These are phyloP conservation scores for Ilex asprella DNA, from an alignment of 257 asterid species.

Conservation along the genomic window DNA sequence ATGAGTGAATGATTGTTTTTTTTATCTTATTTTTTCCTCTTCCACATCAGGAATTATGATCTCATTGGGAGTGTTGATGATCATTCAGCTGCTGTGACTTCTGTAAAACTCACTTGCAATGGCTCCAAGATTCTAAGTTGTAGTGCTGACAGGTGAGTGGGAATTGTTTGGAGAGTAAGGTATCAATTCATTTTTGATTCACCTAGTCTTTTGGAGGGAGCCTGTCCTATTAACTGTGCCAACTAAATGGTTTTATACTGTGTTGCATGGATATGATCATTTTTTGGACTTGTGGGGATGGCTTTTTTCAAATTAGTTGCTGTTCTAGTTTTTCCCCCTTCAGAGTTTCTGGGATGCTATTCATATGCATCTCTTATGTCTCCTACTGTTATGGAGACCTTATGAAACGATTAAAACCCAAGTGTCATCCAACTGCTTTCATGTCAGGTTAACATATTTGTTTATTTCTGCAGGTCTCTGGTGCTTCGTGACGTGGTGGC, in stretches of 20 bases:
- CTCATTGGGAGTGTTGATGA: conserved; percentile 44
- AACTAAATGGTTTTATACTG: background rate
- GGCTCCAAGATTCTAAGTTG: conserved; percentile 56
- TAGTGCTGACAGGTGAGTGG: conserved; percentile 48
- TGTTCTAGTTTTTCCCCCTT: too few species aligned
- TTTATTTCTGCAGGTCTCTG: conserved; percentile 39
- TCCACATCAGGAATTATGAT: conserved; percentile 40
- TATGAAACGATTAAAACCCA: background rate
- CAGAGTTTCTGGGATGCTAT: too few species aligned
- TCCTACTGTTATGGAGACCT: conserved; percentile 4
- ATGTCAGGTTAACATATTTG: background rate
- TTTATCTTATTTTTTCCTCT: conserved; percentile 2
- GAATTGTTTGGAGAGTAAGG: too few species aligned
- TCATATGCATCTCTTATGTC: background rate
- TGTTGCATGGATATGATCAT: background rate
- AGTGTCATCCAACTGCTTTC: too few species aligned
- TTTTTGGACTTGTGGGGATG: too few species aligned
- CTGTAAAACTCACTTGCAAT: conserved; percentile 37
- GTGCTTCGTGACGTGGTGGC: conserved; percentile 43
- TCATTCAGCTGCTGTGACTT: conserved; percentile 49
- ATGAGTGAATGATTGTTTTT: conserved; percentile 6
- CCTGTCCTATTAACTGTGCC: background rate
- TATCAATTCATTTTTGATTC: too few species aligned
- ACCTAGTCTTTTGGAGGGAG: background rate
- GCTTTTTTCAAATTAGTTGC: too few species aligned